Base-by-base conservation (phyloP, 371 early-diverging fungal species). In the Rhizopus delemar region DNA sequence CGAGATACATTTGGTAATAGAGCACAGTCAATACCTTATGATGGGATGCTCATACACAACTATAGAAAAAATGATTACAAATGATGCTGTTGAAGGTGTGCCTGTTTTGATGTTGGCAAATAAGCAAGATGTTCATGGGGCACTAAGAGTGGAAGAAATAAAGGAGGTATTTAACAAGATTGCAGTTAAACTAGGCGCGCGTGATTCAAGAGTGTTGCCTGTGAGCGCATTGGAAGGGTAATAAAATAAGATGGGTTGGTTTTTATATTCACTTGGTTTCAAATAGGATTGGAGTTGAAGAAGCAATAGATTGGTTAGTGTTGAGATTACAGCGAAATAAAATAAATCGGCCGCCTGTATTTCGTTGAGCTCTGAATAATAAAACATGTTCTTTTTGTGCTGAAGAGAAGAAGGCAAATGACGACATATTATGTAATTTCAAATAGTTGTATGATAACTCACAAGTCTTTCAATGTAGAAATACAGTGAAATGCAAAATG, bases 71-170 rank as follows among this genome's bases (percentile, higher is more conserved):
- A 83, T 96, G 43, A 86, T 95, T 43, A 77, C 81, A 51, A 88
- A 84, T 45, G 88, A 91, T 56, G 79, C 74, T 13, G 82, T 91
- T 6, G 93, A 91, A 58, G 93, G 94, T 0, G 86, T 98, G 6
- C 98, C 98, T 5, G 75, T 98, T 6, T 69, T 96, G 46, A 93
- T 98, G 86, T 69, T 96, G 60, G 95, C 96, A 6, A 98, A 95
- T 74, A 98, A 98, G 64, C 91, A 93, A 70, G 98, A 98, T 71
- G 64, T 31, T 11, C 67, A 74, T n/a, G 82, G 84, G 5, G 88
- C 94, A 0, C 62, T 91, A 53, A 73, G 78, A 22, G 82, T 96
- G n/a, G 93, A 93, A 34, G 84, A 91, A 46, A 85, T 96, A 60
- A 95, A 97, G 68, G 95, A 96, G 60, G 80, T 90, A 28, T 92